phyloP scores from a whole-genome alignment of 768 basidiomycete genomes.

The Amanita fuliginea region DNA sequence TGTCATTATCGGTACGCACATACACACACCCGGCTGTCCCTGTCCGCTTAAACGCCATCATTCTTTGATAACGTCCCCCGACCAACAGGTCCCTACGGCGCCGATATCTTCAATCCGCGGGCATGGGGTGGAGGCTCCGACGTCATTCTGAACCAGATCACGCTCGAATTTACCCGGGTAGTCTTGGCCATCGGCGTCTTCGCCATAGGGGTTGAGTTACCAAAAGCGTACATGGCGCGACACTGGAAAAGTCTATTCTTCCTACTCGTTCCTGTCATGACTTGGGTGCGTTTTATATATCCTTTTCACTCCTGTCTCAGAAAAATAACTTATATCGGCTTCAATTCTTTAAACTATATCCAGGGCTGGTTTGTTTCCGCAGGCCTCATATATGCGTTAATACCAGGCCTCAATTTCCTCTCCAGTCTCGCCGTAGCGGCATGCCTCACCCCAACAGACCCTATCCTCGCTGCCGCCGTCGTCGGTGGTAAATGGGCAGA shows the following conservation, averaged over 20 bases:
- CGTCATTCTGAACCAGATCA: slow-evolving; percentile 57
- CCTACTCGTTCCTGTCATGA: slow-evolving; percentile 74
- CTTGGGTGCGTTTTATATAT: slow-evolving; percentile 47
- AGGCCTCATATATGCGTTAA: slow-evolving; percentile 81
- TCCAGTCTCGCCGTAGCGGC: slow-evolving; percentile 86
- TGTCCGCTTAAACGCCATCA: too few relatives aligned
- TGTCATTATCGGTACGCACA: slow-evolving; percentile 68
- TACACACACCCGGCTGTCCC: background rate
- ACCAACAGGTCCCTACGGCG: slow-evolving; percentile 67
- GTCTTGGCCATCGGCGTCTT: slow-evolving; percentile 96
- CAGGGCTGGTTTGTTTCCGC: slow-evolving; percentile 95
- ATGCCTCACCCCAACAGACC: slow-evolving; percentile 90
- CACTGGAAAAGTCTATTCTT: slow-evolving; percentile 90
- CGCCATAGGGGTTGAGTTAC: slow-evolving; percentile 95
- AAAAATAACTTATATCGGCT: too few relatives aligned
- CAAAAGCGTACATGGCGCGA: slow-evolving; percentile 87
- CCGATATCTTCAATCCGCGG: slow-evolving; percentile 72
- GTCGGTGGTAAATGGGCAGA: slow-evolving; percentile 96
- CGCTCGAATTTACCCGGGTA: slow-evolving; percentile 84
- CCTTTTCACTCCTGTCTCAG: background rate
- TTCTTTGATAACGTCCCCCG: too few relatives aligned
- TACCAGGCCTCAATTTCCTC: slow-evolving; percentile 84
- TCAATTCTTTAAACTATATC: background rate
- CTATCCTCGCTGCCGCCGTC: slow-evolving; percentile 85
- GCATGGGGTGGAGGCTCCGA: slow-evolving; percentile 50